A percentile compares a stretch with the other conserved stretches of the same genome.
phyloP scores from a whole-genome alignment of 2,329 filamentous ascomycete genomes.

The Penicillium nordicum region DNA sequence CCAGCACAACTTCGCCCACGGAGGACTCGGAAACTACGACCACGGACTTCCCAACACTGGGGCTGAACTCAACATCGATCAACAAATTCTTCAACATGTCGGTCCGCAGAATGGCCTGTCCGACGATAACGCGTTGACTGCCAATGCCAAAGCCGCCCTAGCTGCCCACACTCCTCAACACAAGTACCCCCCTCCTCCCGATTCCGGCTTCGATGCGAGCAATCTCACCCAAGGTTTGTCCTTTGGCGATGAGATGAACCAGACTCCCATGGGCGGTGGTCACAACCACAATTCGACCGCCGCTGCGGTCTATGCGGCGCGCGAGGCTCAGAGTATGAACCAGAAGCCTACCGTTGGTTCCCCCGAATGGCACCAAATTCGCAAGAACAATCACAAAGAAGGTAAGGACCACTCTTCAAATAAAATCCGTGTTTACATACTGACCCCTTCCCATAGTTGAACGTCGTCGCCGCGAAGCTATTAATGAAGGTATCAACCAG shows the following conservation, averaged over 20 bases:
- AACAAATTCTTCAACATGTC: slow-evolving; percentile 48
- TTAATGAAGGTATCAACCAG: slow-evolving; percentile 98
- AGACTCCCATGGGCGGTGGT: slow-evolving; percentile 33
- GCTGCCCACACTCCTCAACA: slow-evolving; percentile 44
- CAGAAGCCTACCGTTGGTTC: slow-evolving; percentile 88
- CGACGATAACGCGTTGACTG: slow-evolving; percentile 46
- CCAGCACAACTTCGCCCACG: slow-evolving; percentile 36
- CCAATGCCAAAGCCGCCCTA: slow-evolving; percentile 48
- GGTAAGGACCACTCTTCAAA: slow-evolving; percentile 55
- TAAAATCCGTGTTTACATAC: neutral
- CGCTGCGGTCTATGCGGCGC: slow-evolving; percentile 54
- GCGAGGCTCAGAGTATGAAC: slow-evolving; percentile 51
- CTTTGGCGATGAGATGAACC: slow-evolving; percentile 42
- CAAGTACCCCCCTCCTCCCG: slow-evolving; percentile 45
- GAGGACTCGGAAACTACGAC: slow-evolving; percentile 36
- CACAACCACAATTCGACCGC: slow-evolving; percentile 55
- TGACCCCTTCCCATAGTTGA: slow-evolving; percentile 64
- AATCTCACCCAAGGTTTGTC: slow-evolving; percentile 35
- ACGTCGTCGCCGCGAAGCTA: slow-evolving; percentile 91
- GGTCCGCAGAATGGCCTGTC: slow-evolving; percentile 54
- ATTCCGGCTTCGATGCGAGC: slow-evolving; percentile 37
- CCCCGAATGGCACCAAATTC: slow-evolving; percentile 95
- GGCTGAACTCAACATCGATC: slow-evolving; percentile 44
- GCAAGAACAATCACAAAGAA: slow-evolving; percentile 98
- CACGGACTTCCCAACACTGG: slow-evolving; percentile 37